Evolutionary conservation across 345 rosid genomes (phyloP).

Genomic region (Rhodamnia argentea): DNA sequence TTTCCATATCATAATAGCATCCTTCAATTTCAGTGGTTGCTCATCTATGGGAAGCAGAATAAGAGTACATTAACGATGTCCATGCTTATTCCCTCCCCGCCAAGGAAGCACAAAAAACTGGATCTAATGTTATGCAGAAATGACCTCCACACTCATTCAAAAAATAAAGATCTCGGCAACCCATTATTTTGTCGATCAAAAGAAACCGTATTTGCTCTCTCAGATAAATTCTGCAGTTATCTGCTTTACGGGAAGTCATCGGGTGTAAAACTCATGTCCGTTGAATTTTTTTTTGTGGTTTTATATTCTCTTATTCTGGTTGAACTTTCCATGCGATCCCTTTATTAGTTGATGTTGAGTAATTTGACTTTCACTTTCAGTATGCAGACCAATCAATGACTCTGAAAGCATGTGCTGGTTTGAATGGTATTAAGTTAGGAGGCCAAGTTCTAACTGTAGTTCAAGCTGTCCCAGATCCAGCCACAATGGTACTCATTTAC

Average conservation of each 20-base stretch:
- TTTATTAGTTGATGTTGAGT: neutral
- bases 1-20: neutral
- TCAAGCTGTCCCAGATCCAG: conserved; percentile 43
- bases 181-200: neutral
- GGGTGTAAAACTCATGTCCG: neutral
- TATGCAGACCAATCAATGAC: conserved; percentile 63
- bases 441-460: conserved; percentile 77
- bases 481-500: conserved; percentile 32
- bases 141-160: neutral
- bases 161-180: neutral
- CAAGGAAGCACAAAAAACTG: neutral
- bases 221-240: neutral
- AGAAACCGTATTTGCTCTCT: neutral
- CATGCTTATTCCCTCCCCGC: neutral
- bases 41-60: neutral
- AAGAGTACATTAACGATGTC: neutral
- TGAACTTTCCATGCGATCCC: neutral
- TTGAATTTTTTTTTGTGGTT: neutral
- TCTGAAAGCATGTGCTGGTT: conserved; percentile 74
- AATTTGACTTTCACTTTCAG: conserved; percentile 19
- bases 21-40: neutral
- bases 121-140: neutral
- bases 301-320: neutral
- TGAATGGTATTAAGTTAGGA: conserved; percentile 89
- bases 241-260: neutral